These are phyloP conservation scores for Cladosporium sp. DNA, from an alignment of 2,329 filamentous ascomycete genomes.

Conservation along the genomic window DNA sequence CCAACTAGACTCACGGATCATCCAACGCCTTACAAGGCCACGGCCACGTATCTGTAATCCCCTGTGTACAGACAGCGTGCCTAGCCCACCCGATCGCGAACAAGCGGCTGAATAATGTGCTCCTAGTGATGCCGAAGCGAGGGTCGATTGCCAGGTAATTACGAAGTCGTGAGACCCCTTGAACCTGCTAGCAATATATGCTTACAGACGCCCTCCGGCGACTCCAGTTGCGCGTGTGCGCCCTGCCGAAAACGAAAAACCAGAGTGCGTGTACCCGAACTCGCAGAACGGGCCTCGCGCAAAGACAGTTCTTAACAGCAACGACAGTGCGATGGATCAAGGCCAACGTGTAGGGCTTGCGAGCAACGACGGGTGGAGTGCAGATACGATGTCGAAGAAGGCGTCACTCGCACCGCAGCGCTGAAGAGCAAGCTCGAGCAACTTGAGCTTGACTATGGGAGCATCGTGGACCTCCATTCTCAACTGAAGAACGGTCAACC, in stretches of 20 bases:
- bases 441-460: conserved; percentile 18
- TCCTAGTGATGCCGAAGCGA: conserved; percentile 19
- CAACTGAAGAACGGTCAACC: conserved; percentile 16
- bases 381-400: conserved; percentile 18
- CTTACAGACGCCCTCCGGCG: conserved; percentile 9
- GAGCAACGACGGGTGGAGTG: conserved; percentile 17
- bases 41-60: conserved; percentile 13
- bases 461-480: conserved; percentile 15
- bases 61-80: conserved; percentile 1
- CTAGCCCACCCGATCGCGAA: conserved; percentile 10
- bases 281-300: background rate
- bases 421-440: conserved; percentile 18
- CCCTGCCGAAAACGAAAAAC: conserved; percentile 18
- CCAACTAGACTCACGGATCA: conserved; percentile 4
- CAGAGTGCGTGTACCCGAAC: conserved; percentile 14
- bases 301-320: conserved; percentile 7
- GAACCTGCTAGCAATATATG: background rate
- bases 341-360: conserved; percentile 15
- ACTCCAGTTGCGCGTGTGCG: conserved; percentile 16
- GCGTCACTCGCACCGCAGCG: conserved; percentile 13
- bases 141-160: conserved; percentile 19
- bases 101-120: conserved; percentile 12
- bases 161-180: conserved; percentile 4
- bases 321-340: conserved; percentile 16
- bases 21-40: background rate